phyloP scores from a whole-genome alignment of 164 flowering plant species.

The Houttuynia cordata region DNA sequence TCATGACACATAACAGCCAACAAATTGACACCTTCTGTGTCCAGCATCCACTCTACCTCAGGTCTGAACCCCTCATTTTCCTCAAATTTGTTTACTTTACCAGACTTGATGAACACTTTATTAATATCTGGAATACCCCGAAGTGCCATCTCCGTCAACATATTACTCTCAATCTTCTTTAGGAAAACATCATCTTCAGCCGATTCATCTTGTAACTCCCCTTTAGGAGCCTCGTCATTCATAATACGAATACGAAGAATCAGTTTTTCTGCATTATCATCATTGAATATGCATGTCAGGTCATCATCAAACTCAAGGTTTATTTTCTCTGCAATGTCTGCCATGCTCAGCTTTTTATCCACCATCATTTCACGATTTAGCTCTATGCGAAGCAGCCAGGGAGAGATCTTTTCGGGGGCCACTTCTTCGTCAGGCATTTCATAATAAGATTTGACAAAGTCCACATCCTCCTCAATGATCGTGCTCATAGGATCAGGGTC shows the following conservation, averaged over 20 bases:
- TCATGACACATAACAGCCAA: constrained; percentile 94
- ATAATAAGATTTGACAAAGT: constrained; percentile 92
- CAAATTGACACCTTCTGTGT: constrained; percentile 96
- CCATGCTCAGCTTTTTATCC: constrained; percentile 97
- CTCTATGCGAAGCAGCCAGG: constrained; percentile 96
- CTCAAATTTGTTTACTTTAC: constrained; percentile 65
- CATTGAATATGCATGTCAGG: constrained; percentile 88
- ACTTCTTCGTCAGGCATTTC: constrained; percentile 99
- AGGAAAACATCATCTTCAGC: constrained; percentile 99
- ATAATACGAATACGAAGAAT: constrained; percentile 94
- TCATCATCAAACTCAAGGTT: constrained; percentile 93
- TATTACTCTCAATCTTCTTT: constrained; percentile 91
- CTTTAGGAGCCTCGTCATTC: constrained; percentile 97
- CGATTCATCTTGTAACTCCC: constrained; percentile 79
- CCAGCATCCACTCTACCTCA: constrained; percentile 92
- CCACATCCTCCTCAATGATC: constrained; percentile 84
- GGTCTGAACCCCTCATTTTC: constrained; percentile 81
- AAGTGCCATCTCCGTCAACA: constrained; percentile 97
- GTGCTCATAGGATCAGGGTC: constrained; percentile 99
- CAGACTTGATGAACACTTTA: constrained; percentile 81
- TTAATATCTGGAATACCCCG: constrained; percentile 94
- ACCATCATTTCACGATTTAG: constrained; percentile 99
- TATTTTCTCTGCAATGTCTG: constrained; percentile 93
- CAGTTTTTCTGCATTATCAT: constrained; percentile 93
- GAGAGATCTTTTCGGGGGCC: constrained; percentile 88